Evolutionary conservation across 192 early-diverging fungal genomes (phyloP), one percentile per base, ranked within the genome.

Genomic region (Funneliformis mosseae): DNA sequence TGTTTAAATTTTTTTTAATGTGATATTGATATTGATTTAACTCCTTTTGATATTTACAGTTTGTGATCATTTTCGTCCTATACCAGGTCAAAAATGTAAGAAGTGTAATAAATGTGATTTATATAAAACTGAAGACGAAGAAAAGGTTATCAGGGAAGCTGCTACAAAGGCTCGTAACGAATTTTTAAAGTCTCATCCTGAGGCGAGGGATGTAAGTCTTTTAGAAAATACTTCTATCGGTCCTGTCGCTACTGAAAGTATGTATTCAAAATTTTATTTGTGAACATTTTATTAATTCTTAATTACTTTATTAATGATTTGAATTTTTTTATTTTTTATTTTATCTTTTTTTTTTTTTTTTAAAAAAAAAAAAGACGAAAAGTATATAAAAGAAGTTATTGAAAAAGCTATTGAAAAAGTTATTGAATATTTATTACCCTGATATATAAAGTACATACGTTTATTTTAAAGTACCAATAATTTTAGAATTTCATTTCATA

Each of bases 101-200:
- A 79, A 89, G 72, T 92, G 90, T 63, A 79, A 80, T 16, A 85
- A 84, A 55, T 92, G 90, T 76, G 89, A 92, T 77, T 81, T 92
- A 61, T 92, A 90, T 81, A 83, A 87, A 50, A 88, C 83, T 8
- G 85, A 87, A 38, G 84, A 86, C 23, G 90, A 92, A 77, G 86
- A 88, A 43, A 70, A 77, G 61, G 60, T 82, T 1, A 79, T 87
- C 8, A 75, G 84, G 77, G 45, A 71, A 33, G 90, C 90, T 55
- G 89, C 84, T 5, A 64, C 80, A 18, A 75, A 82, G 33, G 90
- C 90, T 55, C 61, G 81, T 48, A 67, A 61, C 38, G 89, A 91
- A 80, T 88, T 81, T 45, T 45, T 86, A 25, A 61, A 77, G 60
- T 76, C 81, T 38, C 85, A 86, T 78, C 85, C 85, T 12, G 67